Percentiles rank a stretch among this genome's conserved stretches.
Conservation (phyloP, 2,329 filamentous ascomycete genomes). For the Ceratocystis cacaofunesta region DNA sequence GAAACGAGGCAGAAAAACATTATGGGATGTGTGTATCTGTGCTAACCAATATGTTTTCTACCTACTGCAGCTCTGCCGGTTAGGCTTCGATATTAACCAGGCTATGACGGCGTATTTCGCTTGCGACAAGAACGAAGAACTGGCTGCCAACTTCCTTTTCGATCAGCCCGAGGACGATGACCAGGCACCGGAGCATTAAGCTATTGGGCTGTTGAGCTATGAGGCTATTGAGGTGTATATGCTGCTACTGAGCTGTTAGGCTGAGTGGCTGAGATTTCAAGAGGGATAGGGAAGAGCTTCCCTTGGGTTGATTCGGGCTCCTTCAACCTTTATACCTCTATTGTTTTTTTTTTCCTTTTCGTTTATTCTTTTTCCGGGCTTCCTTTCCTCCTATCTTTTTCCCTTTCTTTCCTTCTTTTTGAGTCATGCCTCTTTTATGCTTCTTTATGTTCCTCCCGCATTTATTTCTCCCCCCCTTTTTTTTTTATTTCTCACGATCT, state of each 20-base stretch:
- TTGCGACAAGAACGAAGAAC: constrained; percentile 97
- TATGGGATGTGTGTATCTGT: not conserved
- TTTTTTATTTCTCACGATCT: not conserved
- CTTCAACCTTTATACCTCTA: not conserved
- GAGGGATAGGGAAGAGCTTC: not conserved
- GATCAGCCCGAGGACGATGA: constrained; percentile 86
- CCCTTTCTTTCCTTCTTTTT: not conserved
- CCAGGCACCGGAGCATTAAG: constrained; percentile 24
- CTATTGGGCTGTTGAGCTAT: not conserved
- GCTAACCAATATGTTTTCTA: not conserved
- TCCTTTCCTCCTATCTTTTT: not conserved
- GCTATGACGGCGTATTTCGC: constrained; percentile 98
- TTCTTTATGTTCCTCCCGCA: not conserved
- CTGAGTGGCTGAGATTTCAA: too few relatives aligned
- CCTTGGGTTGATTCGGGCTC: not conserved
- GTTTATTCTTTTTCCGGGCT: not conserved
- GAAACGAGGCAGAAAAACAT: constrained; percentile 29
- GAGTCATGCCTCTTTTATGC: not conserved
- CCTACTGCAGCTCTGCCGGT: constrained; percentile 58
- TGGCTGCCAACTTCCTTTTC: constrained; percentile 95
- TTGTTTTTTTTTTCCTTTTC: not conserved
- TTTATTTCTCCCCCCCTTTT: not conserved
- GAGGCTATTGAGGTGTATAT: not conserved
- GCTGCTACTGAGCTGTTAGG: too few relatives aligned
- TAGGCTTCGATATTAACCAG: constrained; percentile 83